phyloP scores from a whole-genome alignment of 805 yeast genomes.

The Candida coquimbonensis region DNA sequence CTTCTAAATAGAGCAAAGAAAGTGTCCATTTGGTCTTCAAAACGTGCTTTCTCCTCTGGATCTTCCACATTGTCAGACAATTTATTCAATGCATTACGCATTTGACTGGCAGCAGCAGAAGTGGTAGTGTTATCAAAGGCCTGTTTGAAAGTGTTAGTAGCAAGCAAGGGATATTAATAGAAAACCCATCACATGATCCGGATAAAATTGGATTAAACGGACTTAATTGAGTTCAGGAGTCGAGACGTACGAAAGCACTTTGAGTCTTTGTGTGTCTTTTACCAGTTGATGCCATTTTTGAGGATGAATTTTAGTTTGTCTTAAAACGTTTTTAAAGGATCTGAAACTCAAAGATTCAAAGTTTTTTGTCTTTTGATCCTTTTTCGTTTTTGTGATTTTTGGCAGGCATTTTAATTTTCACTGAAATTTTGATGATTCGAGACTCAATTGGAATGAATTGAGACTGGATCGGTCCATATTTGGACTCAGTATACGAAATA shows the following conservation, averaged over 20 bases:
- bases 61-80: constrained; percentile 76
- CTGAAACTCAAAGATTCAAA: too few relatives aligned
- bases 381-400: too few relatives aligned
- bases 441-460: too few relatives aligned
- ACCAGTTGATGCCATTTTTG: constrained; percentile 15
- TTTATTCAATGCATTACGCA: constrained; percentile 92
- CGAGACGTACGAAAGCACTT: constrained; percentile 21
- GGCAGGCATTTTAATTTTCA: too few relatives aligned
- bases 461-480: too few relatives aligned
- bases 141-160: constrained; percentile 23
- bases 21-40: constrained; percentile 90
- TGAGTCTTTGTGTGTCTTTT: constrained; percentile 37
- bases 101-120: constrained; percentile 92
- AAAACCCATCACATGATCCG: background rate
- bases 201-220: background rate
- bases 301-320: background rate
- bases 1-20: constrained; percentile 92
- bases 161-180: background rate
- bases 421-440: too few relatives aligned
- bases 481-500: too few relatives aligned
- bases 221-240: background rate
- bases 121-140: constrained; percentile 95
- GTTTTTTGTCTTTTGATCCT: too few relatives aligned
- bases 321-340: background rate
- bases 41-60: constrained; percentile 40